A percentile compares a stretch with the other conserved stretches of the same genome.
Conservation (phyloP, 2,329 filamentous ascomycete species). For the Talaromyces islandicus region DNA sequence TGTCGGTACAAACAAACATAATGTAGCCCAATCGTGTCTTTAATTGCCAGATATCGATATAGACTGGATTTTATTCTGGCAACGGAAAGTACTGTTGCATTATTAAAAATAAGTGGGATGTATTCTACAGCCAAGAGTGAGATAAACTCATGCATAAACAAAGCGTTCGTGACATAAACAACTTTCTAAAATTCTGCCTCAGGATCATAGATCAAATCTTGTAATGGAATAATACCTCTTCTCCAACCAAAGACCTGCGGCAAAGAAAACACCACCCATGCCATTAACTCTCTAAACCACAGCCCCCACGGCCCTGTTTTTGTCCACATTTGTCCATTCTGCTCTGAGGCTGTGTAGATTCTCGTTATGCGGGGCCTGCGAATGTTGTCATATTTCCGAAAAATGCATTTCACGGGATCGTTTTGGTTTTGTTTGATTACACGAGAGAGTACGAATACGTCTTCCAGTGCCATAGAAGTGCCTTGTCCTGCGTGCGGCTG, state of each 20-base stretch:
- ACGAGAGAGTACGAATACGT: conserved; percentile 21
- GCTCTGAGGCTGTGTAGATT: conserved; percentile 18
- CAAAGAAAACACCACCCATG: conserved; percentile 13
- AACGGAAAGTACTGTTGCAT: background rate
- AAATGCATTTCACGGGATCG: conserved; percentile 16
- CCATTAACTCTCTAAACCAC: conserved; percentile 20
- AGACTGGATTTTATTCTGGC: background rate
- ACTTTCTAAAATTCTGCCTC: conserved; percentile 13
- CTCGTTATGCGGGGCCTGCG: conserved; percentile 25
- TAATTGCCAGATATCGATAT: no score
- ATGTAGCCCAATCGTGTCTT: no score
- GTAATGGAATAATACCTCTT: conserved; percentile 16
- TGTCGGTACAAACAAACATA: no score
- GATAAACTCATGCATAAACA: background rate
- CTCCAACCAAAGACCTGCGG: conserved; percentile 17
- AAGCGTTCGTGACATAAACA: background rate
- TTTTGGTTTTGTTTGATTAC: conserved; percentile 15
- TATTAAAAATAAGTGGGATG: background rate
- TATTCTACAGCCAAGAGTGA: background rate
- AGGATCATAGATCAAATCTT: conserved; percentile 26
- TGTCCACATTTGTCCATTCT: conserved; percentile 20
- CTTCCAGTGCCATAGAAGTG: background rate
- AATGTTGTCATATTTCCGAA: conserved; percentile 20
- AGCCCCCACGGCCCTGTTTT: conserved; percentile 19
- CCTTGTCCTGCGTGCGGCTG: background rate